phyloP scores from a whole-genome alignment of 331 rosid genomes.

The Rosa hybrid region DNA sequence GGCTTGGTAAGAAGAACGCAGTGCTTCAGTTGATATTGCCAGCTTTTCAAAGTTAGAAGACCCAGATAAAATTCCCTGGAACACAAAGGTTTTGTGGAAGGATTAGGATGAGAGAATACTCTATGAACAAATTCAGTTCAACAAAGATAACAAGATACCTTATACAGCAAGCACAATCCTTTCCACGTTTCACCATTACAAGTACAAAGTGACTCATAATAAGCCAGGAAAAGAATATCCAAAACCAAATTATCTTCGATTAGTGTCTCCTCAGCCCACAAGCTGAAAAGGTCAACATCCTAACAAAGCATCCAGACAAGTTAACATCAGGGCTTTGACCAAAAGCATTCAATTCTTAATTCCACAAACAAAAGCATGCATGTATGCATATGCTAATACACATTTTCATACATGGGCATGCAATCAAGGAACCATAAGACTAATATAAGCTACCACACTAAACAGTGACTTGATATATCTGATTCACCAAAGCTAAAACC shows the following conservation, averaged over 20 bases:
- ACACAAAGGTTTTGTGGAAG: slow-evolving; percentile 33
- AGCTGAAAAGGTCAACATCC: slow-evolving; percentile 85
- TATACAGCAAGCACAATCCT: slow-evolving; percentile 58
- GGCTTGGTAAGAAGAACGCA: slow-evolving; percentile 56
- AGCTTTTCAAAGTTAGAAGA: slow-evolving; percentile 75
- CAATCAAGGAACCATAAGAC: slow-evolving; percentile 4
- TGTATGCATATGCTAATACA: slow-evolving; percentile 7
- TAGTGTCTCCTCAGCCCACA: slow-evolving; percentile 97
- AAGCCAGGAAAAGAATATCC: slow-evolving; percentile 85
- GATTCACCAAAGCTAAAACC: background rate
- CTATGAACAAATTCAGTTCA: slow-evolving; percentile 19
- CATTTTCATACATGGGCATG: background rate
- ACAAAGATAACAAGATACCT: slow-evolving; percentile 50
- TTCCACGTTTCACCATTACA: slow-evolving; percentile 75
- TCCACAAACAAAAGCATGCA: slow-evolving; percentile 21
- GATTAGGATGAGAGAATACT: slow-evolving; percentile 21
- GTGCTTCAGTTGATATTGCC: slow-evolving; percentile 66
- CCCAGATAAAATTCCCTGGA: slow-evolving; percentile 76
- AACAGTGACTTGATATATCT: background rate
- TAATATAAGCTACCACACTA: background rate
- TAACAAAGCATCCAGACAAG: slow-evolving; percentile 41
- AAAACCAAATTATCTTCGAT: slow-evolving; percentile 80
- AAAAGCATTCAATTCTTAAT: background rate
- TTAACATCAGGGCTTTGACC: slow-evolving; percentile 1
- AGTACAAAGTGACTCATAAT: slow-evolving; percentile 73